Conservation (phyloP, 208 protist genomes). For the Balamuthia mandrillaris region DNA sequence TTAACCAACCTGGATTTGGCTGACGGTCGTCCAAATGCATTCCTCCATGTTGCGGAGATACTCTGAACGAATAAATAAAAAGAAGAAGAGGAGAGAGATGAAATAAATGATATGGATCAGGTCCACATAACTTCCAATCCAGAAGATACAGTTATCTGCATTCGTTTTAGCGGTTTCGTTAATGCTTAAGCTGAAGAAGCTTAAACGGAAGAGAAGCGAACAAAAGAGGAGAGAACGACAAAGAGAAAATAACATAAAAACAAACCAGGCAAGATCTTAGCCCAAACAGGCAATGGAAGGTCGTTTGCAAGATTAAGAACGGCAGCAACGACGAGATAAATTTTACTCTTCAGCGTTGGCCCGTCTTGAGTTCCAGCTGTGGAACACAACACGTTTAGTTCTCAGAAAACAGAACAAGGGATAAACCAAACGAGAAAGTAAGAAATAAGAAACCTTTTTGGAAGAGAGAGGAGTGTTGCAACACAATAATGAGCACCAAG, state of each 20-base stretch:
- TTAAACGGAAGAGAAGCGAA: not conserved
- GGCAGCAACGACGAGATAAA: slow-evolving; percentile 39
- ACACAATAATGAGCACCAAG: slow-evolving; percentile 41
- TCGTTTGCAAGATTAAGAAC: slow-evolving; percentile 50
- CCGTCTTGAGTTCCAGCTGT: slow-evolving; percentile 24
- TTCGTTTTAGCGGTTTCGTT: too few species aligned
- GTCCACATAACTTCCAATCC: slow-evolving; percentile 50
- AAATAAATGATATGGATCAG: slow-evolving; percentile 53
- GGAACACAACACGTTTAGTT: not conserved
- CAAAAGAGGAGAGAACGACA: not conserved
- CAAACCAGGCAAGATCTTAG: slow-evolving; percentile 42
- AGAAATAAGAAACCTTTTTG: not conserved
- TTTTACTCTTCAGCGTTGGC: slow-evolving; percentile 39
- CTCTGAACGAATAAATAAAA: slow-evolving; percentile 58
- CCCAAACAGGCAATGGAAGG: slow-evolving; percentile 53
- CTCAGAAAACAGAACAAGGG: not conserved
- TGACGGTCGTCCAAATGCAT: slow-evolving; percentile 63
- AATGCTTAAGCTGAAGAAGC: too few species aligned
- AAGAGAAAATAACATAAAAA: not conserved
- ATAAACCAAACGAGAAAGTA: not conserved
- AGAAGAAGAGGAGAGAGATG: slow-evolving; percentile 56
- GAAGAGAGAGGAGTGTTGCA: not conserved
- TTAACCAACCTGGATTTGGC: slow-evolving; percentile 58
- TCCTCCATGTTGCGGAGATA: slow-evolving; percentile 64
- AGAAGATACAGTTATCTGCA: slow-evolving; percentile 48